These are phyloP conservation scores for Wickerhamiella australiensis DNA, from an alignment of 805 yeast genomes.

Conservation along the genomic window DNA sequence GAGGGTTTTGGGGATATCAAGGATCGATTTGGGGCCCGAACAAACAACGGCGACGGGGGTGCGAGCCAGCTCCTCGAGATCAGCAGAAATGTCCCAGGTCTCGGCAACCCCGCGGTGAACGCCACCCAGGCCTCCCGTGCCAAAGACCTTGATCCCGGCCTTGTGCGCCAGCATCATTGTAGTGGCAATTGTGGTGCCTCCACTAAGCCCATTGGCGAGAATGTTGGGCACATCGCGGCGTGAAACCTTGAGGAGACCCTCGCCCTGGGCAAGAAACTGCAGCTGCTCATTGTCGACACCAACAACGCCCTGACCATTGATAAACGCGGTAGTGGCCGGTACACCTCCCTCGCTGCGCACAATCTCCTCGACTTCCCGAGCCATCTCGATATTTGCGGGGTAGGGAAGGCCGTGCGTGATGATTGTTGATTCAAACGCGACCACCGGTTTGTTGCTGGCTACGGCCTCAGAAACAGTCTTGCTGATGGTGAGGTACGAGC, in stretches of 20 bases:
- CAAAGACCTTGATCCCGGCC: slow-evolving; percentile 75
- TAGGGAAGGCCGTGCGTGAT: slow-evolving; percentile 82
- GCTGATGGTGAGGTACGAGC: slow-evolving; percentile 16
- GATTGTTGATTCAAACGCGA: slow-evolving; percentile 79
- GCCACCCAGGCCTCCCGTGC: slow-evolving; percentile 91
- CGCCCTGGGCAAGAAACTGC: slow-evolving; percentile 36
- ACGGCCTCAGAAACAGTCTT: slow-evolving; percentile 57
- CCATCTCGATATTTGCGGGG: slow-evolving; percentile 67
- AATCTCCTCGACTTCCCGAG: slow-evolving; percentile 48
- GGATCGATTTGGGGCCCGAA: slow-evolving; percentile 79
- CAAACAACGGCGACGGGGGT: slow-evolving; percentile 84
- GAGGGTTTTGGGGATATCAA: slow-evolving; percentile 69
- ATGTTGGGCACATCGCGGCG: slow-evolving; percentile 68
- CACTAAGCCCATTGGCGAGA: slow-evolving; percentile 31
- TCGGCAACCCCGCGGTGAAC: slow-evolving; percentile 68
- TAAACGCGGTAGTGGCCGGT: slow-evolving; percentile 78
- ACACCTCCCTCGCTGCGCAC: slow-evolving; percentile 55
- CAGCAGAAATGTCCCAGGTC: slow-evolving; percentile 77
- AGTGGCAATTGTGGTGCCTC: slow-evolving; percentile 42
- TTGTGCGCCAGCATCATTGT: slow-evolving; percentile 72
- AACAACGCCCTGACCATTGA: slow-evolving; percentile 57
- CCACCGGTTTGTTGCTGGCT: slow-evolving; percentile 49
- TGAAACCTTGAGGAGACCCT: slow-evolving; percentile 46
- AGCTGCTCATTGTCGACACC: slow-evolving; percentile 46
- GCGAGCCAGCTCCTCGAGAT: slow-evolving; percentile 67